A percentile compares a stretch with the other conserved stretches of the same genome.
Conservation (phyloP, 78 protist species). For the Speleostelium caveatum region DNA sequence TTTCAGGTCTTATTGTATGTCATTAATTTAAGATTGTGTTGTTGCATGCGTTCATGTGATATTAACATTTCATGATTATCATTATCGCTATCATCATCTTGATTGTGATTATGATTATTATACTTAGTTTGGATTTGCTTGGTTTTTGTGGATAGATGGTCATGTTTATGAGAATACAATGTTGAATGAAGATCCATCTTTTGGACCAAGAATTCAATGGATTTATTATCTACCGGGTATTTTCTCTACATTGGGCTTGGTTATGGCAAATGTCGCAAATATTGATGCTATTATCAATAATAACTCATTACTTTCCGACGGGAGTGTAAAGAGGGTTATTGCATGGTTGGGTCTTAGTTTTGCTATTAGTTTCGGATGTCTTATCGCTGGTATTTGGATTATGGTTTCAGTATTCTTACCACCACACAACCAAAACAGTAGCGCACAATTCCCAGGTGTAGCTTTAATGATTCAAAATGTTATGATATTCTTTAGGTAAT, state of each 20-base stretch:
- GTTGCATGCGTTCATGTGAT: too few species aligned
- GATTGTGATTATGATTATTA: not conserved
- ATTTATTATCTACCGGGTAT: conserved; percentile 70
- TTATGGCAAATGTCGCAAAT: conserved; percentile 52
- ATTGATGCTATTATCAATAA: conserved; percentile 8
- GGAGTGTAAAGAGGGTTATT: conserved; percentile 10
- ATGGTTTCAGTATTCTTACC: conserved; percentile 61
- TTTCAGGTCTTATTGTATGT: too few species aligned
- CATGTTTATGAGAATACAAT: conserved; percentile 72
- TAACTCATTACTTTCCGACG: conserved; percentile 21
- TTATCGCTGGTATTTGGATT: conserved; percentile 65
- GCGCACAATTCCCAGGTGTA: conserved; percentile 67
- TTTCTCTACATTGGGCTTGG: conserved; percentile 53
- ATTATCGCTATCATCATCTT: too few species aligned
- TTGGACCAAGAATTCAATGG: conserved; percentile 78
- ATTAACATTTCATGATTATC: too few species aligned
- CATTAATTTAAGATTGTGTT: too few species aligned
- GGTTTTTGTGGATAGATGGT: conserved; percentile 79
- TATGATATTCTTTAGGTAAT: conserved; percentile 38
- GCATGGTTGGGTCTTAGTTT: conserved; percentile 64
- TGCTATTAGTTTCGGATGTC: conserved; percentile 76
- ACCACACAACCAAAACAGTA: conserved; percentile 38
- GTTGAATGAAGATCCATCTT: not conserved
- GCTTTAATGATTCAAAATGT: conserved; percentile 59
- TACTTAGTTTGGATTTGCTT: conserved; percentile 48